phyloP scores from a whole-genome alignment of 495 filamentous ascomycete species.

The Penicillium desertorum region DNA sequence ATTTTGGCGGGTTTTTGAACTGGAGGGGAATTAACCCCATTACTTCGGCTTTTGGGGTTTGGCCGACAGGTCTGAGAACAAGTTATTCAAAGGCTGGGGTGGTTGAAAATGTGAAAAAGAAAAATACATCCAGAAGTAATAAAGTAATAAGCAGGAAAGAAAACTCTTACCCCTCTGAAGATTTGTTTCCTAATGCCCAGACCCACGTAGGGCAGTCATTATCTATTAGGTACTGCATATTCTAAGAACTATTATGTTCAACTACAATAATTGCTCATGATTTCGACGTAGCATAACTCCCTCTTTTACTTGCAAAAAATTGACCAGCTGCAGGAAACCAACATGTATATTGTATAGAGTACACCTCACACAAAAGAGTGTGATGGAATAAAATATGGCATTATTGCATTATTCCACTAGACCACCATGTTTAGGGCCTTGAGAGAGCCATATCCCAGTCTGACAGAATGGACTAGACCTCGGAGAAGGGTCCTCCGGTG shows the following conservation, averaged over 20 bases:
- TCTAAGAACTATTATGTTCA: not conserved
- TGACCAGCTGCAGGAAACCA: not conserved
- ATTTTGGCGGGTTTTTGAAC: slow-evolving; percentile 6
- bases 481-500: slow-evolving; percentile 6
- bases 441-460: no score
- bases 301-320: not conserved
- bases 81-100: not conserved
- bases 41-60: not conserved
- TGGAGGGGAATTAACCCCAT: slow-evolving; percentile 1
- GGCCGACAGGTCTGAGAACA: not conserved
- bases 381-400: not conserved
- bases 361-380: not conserved
- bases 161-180: not conserved
- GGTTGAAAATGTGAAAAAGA: not conserved
- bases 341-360: not conserved
- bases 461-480: not conserved
- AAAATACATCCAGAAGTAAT: not conserved
- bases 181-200: not conserved
- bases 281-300: not conserved
- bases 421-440: no score
- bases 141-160: not conserved
- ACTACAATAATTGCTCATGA: not conserved
- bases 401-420: no score
- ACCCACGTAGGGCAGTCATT: not conserved
- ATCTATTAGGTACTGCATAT: not conserved